Percentiles rank a stretch among this genome's conserved stretches.
Conservation (phyloP, 2,329 filamentous ascomycete genomes). For the Aspergillus sp. region DNA sequence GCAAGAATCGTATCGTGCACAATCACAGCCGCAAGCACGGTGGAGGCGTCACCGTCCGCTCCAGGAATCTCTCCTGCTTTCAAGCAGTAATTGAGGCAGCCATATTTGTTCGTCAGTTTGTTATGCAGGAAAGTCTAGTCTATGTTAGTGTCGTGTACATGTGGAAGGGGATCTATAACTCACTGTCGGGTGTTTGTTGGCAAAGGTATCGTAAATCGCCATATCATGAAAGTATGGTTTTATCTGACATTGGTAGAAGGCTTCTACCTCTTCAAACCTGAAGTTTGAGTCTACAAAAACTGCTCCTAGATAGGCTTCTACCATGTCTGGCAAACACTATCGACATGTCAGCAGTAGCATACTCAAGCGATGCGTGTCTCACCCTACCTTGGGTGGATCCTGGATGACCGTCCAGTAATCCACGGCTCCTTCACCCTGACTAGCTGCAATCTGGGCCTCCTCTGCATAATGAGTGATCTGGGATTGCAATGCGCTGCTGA, state of each 20-base stretch:
- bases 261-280: conserved; percentile 68
- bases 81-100: conserved; percentile 60
- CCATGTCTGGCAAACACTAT: conserved; percentile 72
- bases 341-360: not conserved
- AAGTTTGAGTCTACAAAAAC: conserved; percentile 88
- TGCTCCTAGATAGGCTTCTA: conserved; percentile 87
- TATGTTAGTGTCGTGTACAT: conserved; percentile 5
- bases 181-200: conserved; percentile 76
- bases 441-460: conserved; percentile 33
- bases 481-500: conserved; percentile 35
- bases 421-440: conserved; percentile 30
- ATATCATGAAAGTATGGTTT: conserved; percentile 82
- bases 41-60: conserved; percentile 45
- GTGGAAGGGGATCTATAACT: conserved; percentile 11
- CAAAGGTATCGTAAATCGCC: conserved; percentile 80
- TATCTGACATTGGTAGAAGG: conserved; percentile 75
- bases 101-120: conserved; percentile 62
- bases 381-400: conserved; percentile 43
- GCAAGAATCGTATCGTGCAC: conserved; percentile 71
- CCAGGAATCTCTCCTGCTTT: conserved; percentile 46
- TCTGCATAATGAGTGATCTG: conserved; percentile 52
- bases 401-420: conserved; percentile 45
- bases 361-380: not conserved
- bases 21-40: conserved; percentile 69
- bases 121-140: conserved; percentile 63